These are phyloP conservation scores for Pythium monospermum DNA, from an alignment of 352 stramenopile genomes.

Conservation along the genomic window DNA sequence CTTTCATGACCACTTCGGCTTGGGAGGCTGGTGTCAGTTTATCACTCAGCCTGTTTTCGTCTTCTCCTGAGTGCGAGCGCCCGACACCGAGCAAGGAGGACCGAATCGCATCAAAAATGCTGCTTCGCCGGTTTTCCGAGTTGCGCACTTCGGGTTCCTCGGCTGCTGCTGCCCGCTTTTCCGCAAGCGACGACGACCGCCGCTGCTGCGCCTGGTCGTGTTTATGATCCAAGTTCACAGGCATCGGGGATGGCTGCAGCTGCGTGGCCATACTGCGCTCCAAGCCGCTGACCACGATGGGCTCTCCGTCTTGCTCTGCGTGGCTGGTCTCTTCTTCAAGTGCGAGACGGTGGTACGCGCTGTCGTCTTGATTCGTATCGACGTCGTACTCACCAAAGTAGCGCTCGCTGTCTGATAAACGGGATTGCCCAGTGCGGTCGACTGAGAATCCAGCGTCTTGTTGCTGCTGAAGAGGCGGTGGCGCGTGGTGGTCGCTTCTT, in stretches of 20 bases:
- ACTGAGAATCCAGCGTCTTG: not conserved
- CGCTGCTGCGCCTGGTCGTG: constrained; percentile 1
- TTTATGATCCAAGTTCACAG: too few species aligned
- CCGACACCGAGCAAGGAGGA: constrained; percentile 51
- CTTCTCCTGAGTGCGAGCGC: constrained; percentile 23
- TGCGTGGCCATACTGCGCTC: constrained; percentile 12
- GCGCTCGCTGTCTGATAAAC: constrained; percentile 18
- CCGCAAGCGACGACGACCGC: too few species aligned
- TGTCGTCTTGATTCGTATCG: constrained; percentile 1
- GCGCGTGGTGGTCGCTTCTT: not conserved
- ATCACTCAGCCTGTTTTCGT: constrained; percentile 23
- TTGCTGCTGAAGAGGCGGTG: too few species aligned
- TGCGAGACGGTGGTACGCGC: not conserved
- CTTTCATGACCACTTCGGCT: constrained; percentile 74
- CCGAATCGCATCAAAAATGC: constrained; percentile 37
- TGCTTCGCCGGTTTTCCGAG: constrained; percentile 28
- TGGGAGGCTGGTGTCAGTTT: constrained; percentile 29
- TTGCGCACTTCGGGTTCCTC: not conserved
- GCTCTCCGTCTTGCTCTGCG: constrained; percentile 3
- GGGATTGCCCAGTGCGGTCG: constrained; percentile 4
- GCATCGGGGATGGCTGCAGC: not conserved
- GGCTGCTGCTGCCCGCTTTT: not conserved
- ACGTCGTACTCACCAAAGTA: constrained; percentile 23
- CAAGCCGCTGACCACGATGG: constrained; percentile 24
- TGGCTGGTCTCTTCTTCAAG: not conserved